These are phyloP conservation scores for Pelargonium citronellum DNA, from an alignment of 441 rosid species.

Conservation along the genomic window DNA sequence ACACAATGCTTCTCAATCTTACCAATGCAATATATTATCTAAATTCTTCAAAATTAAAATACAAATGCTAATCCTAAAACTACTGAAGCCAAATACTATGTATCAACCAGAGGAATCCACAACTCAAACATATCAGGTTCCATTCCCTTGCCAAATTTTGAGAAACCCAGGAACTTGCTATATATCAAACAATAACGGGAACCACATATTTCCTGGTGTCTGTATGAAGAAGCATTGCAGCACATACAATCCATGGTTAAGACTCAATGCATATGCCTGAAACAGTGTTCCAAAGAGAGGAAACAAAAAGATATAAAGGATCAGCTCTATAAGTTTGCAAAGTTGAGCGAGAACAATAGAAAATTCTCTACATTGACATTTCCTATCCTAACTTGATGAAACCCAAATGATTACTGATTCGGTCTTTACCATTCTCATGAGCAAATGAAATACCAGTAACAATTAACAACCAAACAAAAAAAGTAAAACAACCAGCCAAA, in stretches of 20 bases:
- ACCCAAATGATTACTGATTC: no score
- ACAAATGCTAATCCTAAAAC: slow-evolving; percentile 16
- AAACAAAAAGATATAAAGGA: not conserved
- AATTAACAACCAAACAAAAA: no score
- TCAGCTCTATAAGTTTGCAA: slow-evolving; percentile 17
- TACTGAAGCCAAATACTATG: slow-evolving; percentile 31
- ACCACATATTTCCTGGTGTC: slow-evolving; percentile 41
- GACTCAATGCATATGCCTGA: slow-evolving; percentile 30
- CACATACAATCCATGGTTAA: slow-evolving; percentile 46
- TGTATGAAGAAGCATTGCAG: slow-evolving; percentile 38
- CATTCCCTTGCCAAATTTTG: slow-evolving; percentile 33
- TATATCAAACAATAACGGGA: slow-evolving; percentile 34
- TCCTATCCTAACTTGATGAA: not conserved
- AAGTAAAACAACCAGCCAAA: not conserved
- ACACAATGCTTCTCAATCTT: slow-evolving; percentile 22
- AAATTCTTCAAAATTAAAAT: not conserved
- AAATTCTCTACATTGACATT: not conserved
- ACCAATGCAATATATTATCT: not conserved
- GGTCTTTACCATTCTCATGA: not conserved
- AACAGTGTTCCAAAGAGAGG: not conserved
- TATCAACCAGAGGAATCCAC: slow-evolving; percentile 74
- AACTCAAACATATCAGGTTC: slow-evolving; percentile 24
- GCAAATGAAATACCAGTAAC: not conserved
- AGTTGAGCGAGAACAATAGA: not conserved
- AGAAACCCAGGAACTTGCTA: slow-evolving; percentile 35